Base-by-base conservation (phyloP, 1,284 basidiomycete genomes). In the Pseudozyma flocculosa region DNA sequence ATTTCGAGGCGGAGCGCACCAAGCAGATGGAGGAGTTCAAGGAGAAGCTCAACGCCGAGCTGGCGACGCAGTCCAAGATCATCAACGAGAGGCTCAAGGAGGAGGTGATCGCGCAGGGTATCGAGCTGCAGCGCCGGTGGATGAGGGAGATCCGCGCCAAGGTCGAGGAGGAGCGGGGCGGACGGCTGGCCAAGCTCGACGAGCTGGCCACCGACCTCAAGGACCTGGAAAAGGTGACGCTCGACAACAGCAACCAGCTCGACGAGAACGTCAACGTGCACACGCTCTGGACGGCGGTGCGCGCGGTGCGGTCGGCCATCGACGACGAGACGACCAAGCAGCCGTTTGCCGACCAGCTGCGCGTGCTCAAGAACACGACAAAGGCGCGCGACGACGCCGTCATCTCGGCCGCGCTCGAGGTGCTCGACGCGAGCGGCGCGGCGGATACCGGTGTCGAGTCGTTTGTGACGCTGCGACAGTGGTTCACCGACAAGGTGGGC, bases 61-160 rank as follows among this genome's bases (percentile, higher is more conserved):
- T 98, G 42, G 85, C 85, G 72, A 87, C 86, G 3, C 94, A 97
- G 80, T 90, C 89, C 46, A 87, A 92, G 73, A 84, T 95, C 68
- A 95, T 98, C 79, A 93, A 97, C 52, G 72, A 75, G 58, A 56
- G 92, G 42, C 83, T 98, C 61, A 90, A 88, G 78, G 90, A 95
- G 78, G 93, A 95, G 78, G 92, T 98, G 54, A 85, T 97, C 43
- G 88, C 92, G 4, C 93, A 97, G 78, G 94, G 93, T 21, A 92
- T 99, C 69, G 94, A 97, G 81, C 86, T 97, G 41, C 94, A 98
- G 79, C 86, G 92, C 46, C 85, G 90, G 61, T 98, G 94, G 93
- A 89, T 97, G 54, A 86, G 90, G 41, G 92, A 96, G 50, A 88
- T 98, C 83, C 95, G 96, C 81, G 84, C 91, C 60, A 88, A 88